These are phyloP conservation scores for Rachicladosporium sp. DNA, from an alignment of 2,329 filamentous ascomycete genomes.

Conservation along the genomic window DNA sequence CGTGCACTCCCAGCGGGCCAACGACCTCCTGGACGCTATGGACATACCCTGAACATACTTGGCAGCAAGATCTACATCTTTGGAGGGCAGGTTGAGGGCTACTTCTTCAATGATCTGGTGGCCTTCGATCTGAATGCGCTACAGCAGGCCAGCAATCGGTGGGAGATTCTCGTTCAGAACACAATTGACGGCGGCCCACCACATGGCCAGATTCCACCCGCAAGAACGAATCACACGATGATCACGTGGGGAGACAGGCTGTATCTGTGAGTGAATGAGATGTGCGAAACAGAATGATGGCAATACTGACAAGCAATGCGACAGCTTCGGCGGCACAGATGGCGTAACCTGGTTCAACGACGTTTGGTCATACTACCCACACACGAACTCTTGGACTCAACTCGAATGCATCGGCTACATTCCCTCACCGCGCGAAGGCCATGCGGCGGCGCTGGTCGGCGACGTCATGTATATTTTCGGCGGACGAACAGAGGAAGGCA, in stretches of 20 bases:
- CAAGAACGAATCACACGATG: slow-evolving; percentile 87
- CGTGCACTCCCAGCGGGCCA: slow-evolving; percentile 77
- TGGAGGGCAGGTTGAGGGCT: slow-evolving; percentile 91
- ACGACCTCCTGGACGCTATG: slow-evolving; percentile 80
- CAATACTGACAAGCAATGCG: no score
- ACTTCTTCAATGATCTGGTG: slow-evolving; percentile 93
- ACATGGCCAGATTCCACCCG: slow-evolving; percentile 61
- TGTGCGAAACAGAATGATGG: not conserved
- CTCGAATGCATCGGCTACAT: slow-evolving; percentile 97
- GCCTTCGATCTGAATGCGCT: slow-evolving; percentile 93
- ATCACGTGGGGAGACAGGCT: slow-evolving; percentile 87
- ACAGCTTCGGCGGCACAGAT: slow-evolving; percentile 85
- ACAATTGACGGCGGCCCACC: slow-evolving; percentile 49
- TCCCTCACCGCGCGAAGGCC: slow-evolving; percentile 81
- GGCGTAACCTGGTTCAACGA: slow-evolving; percentile 97
- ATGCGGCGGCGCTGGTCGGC: slow-evolving; percentile 83
- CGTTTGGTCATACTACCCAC: slow-evolving; percentile 90
- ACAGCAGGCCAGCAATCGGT: slow-evolving; percentile 79
- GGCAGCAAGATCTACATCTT: slow-evolving; percentile 97
- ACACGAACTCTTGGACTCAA: slow-evolving; percentile 70
- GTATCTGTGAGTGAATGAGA: slow-evolving; percentile 51
- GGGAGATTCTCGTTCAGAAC: slow-evolving; percentile 82
- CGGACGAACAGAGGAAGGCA: slow-evolving; percentile 83
- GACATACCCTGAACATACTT: slow-evolving; percentile 90
- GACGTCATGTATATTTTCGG: slow-evolving; percentile 99